Percentiles rank a stretch among this genome's conserved stretches.
These are phyloP conservation scores for Verbascum thapsus DNA, from an alignment of 257 asterid species.

Conservation along the genomic window DNA sequence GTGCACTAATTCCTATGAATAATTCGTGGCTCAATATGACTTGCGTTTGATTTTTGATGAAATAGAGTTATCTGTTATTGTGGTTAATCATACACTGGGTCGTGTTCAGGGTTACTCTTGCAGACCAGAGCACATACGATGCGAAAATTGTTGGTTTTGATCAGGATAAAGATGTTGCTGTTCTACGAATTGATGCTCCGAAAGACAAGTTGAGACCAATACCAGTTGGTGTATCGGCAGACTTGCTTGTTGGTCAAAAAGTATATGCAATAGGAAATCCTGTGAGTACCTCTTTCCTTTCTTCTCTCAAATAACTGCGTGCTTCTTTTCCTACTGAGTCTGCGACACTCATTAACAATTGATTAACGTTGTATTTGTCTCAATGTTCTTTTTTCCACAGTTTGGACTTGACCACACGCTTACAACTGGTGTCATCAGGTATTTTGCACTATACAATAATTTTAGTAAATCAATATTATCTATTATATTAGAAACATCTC, in stretches of 20 bases:
- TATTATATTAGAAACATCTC: no score
- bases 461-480: conserved; percentile 10
- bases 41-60: no score
- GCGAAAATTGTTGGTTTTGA: conserved; percentile 95
- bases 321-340: no score
- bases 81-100: conserved; percentile 24
- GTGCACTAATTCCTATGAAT: no score
- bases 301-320: conserved; percentile 16
- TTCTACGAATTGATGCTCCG: conserved; percentile 70
- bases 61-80: no score
- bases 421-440: conserved; percentile 99
- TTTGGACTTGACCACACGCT: conserved; percentile 99
- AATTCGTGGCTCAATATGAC: no score
- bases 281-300: conserved; percentile 45
- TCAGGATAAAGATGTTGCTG: conserved; percentile 99
- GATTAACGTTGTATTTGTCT: conserved; percentile 29
- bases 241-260: conserved; percentile 98
- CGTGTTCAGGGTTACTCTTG: conserved; percentile 71
- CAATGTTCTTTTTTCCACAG: conserved; percentile 47
- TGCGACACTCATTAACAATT: no score
- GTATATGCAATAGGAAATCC: conserved; percentile 99
- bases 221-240: conserved; percentile 86
- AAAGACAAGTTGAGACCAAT: conserved; percentile 84
- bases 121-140: conserved; percentile 88
- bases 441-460: conserved; percentile 29